Conservation (phyloP, 352 stramenopile genomes). For the Globisporangium solare region DNA sequence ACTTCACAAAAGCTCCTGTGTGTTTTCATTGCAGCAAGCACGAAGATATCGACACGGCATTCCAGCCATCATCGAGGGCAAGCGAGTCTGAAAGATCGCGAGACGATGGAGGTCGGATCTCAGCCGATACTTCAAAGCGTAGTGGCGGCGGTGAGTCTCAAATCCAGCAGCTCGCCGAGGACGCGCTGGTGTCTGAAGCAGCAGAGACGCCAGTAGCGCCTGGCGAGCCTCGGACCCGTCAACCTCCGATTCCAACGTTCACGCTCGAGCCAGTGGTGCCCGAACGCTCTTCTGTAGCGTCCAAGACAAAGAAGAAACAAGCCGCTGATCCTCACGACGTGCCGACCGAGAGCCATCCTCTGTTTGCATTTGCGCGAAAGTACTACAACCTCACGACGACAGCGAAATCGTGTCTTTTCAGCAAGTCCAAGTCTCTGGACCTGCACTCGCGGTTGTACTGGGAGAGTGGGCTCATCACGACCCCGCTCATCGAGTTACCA, state of each 20-base stretch:
- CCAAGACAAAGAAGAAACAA: slow-evolving; percentile 2
- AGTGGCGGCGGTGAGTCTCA: neutral
- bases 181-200: neutral
- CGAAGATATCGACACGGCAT: slow-evolving; percentile 12
- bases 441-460: slow-evolving; percentile 52
- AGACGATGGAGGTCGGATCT: too few relatives aligned
- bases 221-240: neutral
- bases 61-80: neutral
- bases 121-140: too few relatives aligned
- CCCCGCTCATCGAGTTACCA: slow-evolving; percentile 38
- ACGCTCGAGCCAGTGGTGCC: neutral
- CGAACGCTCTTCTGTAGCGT: neutral
- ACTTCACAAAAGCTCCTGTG: neutral
- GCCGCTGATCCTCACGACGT: neutral
- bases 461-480: slow-evolving; percentile 54
- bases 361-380: slow-evolving; percentile 35
- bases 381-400: slow-evolving; percentile 30
- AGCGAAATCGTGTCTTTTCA: slow-evolving; percentile 17
- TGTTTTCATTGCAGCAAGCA: slow-evolving; percentile 5
- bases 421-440: slow-evolving; percentile 21
- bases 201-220: neutral
- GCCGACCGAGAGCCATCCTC: slow-evolving; percentile 21
- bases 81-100: too few relatives aligned
- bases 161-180: neutral
- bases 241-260: neutral